Evolutionary conservation across 441 rosid genomes (phyloP), one percentile per base, ranked within the genome.

Genomic region (Arabidopsis lyrata): DNA sequence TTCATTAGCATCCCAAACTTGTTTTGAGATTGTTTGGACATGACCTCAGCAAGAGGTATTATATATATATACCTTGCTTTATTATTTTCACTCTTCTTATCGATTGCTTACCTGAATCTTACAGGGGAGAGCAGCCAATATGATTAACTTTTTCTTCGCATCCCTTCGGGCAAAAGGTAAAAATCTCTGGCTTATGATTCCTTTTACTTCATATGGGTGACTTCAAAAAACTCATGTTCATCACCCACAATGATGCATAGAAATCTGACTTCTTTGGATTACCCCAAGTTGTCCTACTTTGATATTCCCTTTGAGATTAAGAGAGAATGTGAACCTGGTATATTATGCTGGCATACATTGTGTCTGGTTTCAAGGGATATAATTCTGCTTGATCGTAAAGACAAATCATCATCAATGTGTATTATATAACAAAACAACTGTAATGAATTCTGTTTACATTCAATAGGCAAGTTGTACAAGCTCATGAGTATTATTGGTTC

Each of bases 1-100:
- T 78, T 91, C 58, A 84, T 91, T 63, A 82, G 97, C 81, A 83
- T 91, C 80, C 88, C 98, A 77, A 44, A 14, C 48, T 44, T n/a
- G 15, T 44, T 44, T 44, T 44, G 48, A 13, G 15, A 41, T 13
- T 42, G 41, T 38, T 38, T 38, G 14, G 42, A 9, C 42, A 38
- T 38, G 42, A 38, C 14, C 12, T 42, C 47, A 22, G 24, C 24
- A 22, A 22, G 2, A 22, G 24, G 24, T 22, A 22, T 22, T 22
- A 22, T 22, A 2, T 22, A 20, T 20, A 22, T 22, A 2, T 22
- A 2, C 24, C 24, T 22, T 22, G 24, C 24, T 22, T 22, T 22
- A 22, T 22, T 22, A 22, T 22, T 22, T 22, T 22, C 24, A 2
- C 24, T 22, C 24, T 22, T 22, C 24, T 22, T 22, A 22, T 22